These are phyloP conservation scores for Daldinia bambusicola DNA, from an alignment of 495 filamentous ascomycete species.

Conservation along the genomic window DNA sequence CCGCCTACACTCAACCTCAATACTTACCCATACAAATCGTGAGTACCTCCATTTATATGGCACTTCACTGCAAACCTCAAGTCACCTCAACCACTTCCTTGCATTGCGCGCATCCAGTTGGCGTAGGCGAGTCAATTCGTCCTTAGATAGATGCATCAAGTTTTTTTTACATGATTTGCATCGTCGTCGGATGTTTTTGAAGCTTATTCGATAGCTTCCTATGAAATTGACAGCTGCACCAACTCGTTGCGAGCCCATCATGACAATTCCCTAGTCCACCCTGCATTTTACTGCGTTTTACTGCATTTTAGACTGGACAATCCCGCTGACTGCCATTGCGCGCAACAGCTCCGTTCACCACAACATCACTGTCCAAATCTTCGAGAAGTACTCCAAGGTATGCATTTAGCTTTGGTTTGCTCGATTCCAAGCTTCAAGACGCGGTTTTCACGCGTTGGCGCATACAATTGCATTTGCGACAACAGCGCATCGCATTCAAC, in stretches of 20 bases:
- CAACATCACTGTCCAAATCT: slow-evolving; percentile 31
- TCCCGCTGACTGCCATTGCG: slow-evolving; percentile 38
- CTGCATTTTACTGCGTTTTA: not conserved
- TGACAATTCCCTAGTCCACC: slow-evolving; percentile 24
- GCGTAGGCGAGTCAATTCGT: slow-evolving; percentile 18
- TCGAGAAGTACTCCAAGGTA: slow-evolving; percentile 45
- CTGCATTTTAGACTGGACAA: slow-evolving; percentile 30
- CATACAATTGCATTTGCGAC: slow-evolving; percentile 54
- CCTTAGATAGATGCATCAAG: slow-evolving; percentile 7
- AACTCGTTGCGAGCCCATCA: slow-evolving; percentile 13
- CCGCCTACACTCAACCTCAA: slow-evolving; percentile 59
- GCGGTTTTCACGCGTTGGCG: slow-evolving; percentile 47
- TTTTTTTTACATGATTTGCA: slow-evolving; percentile 28
- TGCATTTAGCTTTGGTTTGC: slow-evolving; percentile 35
- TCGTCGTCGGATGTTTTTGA: slow-evolving; percentile 29
- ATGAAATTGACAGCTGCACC: slow-evolving; percentile 25
- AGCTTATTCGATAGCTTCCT: slow-evolving; percentile 27
- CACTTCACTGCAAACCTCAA: slow-evolving; percentile 48
- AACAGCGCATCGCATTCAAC: slow-evolving; percentile 27
- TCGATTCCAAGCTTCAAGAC: slow-evolving; percentile 50
- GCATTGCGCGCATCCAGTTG: slow-evolving; percentile 19
- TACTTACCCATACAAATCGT: slow-evolving; percentile 50
- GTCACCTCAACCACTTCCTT: slow-evolving; percentile 45
- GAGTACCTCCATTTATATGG: slow-evolving; percentile 53
- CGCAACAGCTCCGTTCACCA: slow-evolving; percentile 45